phyloP scores from a whole-genome alignment of 495 filamentous ascomycete genomes.

The Aspergillus carlsbadensis region DNA sequence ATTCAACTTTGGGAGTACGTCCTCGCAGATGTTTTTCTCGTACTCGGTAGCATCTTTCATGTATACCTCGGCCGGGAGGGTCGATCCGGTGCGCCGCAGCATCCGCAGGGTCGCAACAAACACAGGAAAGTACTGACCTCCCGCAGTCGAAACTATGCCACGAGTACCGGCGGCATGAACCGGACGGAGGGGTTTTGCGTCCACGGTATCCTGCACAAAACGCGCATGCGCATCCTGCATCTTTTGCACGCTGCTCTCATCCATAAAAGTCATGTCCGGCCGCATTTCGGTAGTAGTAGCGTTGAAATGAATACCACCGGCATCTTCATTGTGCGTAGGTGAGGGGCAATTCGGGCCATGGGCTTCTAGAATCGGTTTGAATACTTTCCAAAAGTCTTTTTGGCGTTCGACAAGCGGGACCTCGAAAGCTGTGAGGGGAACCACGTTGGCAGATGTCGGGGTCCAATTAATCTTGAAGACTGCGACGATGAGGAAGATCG shows the following conservation, averaged over 20 bases:
- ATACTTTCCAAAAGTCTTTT: slow-evolving; percentile 40
- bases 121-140: slow-evolving; percentile 43
- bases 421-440: slow-evolving; percentile 39
- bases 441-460: slow-evolving; percentile 36
- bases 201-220: slow-evolving; percentile 39
- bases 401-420: slow-evolving; percentile 38
- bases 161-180: slow-evolving; percentile 46
- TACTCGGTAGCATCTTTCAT: slow-evolving; percentile 51
- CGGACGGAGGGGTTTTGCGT: slow-evolving; percentile 33
- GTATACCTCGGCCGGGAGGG: slow-evolving; percentile 57
- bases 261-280: slow-evolving; percentile 35
- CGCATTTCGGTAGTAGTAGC: slow-evolving; percentile 29
- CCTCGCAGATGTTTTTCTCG: slow-evolving; percentile 52
- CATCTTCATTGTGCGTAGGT: slow-evolving; percentile 24
- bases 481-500: slow-evolving; percentile 35
- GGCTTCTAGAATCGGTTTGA: slow-evolving; percentile 34
- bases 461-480: slow-evolving; percentile 41
- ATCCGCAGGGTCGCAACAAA: slow-evolving; percentile 55
- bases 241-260: slow-evolving; percentile 28
- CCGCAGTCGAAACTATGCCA: slow-evolving; percentile 55
- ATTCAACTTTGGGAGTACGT: slow-evolving; percentile 47
- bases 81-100: slow-evolving; percentile 56
- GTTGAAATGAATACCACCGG: slow-evolving; percentile 30
- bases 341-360: slow-evolving; percentile 32
- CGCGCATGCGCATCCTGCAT: slow-evolving; percentile 45